Conservation (phyloP, 768 basidiomycete genomes). For the Boletus rubroflammeus region DNA sequence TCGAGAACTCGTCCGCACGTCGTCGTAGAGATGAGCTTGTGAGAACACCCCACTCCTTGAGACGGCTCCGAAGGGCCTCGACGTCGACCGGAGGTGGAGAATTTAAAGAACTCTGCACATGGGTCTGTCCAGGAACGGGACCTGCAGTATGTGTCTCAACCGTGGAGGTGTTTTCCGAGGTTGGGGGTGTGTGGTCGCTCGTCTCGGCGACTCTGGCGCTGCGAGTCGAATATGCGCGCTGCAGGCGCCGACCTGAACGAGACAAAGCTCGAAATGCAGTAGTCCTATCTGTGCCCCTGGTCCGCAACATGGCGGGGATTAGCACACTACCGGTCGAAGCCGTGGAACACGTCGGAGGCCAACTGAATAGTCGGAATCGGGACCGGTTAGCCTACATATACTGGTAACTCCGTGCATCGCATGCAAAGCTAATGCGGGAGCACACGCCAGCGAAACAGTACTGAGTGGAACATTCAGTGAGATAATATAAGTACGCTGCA, state of each 20-base stretch:
- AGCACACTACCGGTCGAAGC: not conserved
- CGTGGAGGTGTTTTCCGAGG: constrained; percentile 3
- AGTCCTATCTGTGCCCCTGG: constrained; percentile 3
- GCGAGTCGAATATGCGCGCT: constrained; percentile 7
- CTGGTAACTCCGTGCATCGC: no score
- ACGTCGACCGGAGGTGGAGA: constrained; percentile 12
- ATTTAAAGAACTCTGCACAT: not conserved
- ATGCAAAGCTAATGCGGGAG: not conserved
- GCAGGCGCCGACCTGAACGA: constrained; percentile 7
- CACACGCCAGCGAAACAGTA: not conserved
- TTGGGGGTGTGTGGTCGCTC: not conserved
- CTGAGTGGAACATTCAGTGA: not conserved
- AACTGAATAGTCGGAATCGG: not conserved
- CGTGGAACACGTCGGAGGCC: not conserved
- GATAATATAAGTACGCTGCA: constrained; percentile 9
- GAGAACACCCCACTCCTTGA: constrained; percentile 46
- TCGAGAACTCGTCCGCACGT: constrained; percentile 57
- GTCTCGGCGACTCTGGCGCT: not conserved
- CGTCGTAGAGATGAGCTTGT: constrained; percentile 39
- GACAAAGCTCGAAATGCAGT: constrained; percentile 10
- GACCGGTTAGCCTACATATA: no score
- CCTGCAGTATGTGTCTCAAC: not conserved
- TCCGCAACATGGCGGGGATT: constrained; percentile 19
- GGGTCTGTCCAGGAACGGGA: not conserved
- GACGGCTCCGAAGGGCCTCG: constrained; percentile 34